These are phyloP conservation scores for Candida insectalens DNA, from an alignment of 805 yeast genomes.

Conservation along the genomic window DNA sequence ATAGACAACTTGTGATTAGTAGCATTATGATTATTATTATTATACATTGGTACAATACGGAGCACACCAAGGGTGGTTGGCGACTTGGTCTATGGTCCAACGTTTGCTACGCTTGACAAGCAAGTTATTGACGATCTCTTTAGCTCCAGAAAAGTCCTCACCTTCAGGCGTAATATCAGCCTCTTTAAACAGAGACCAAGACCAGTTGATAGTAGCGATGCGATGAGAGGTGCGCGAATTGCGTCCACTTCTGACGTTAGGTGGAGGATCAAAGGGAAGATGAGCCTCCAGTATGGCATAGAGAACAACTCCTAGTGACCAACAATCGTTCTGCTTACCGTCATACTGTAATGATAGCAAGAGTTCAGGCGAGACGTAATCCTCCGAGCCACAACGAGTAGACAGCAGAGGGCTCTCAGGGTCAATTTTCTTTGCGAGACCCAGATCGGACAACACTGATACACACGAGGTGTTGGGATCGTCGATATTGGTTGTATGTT, in stretches of 20 bases:
- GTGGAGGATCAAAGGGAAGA: constrained; percentile 87
- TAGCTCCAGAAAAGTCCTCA: constrained; percentile 27
- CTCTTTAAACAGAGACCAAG: constrained; percentile 51
- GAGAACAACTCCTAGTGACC: constrained; percentile 92
- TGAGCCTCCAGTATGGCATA: constrained; percentile 79
- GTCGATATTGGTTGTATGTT: constrained; percentile 1
- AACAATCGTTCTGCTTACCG: constrained; percentile 83
- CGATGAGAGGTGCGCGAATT: constrained; percentile 67
- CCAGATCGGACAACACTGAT: constrained; percentile 76
- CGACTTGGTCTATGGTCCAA: constrained; percentile 24
- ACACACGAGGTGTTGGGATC: constrained; percentile 14
- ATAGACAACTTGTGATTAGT: constrained; percentile 1
- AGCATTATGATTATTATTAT: too few species aligned
- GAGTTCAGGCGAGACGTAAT: constrained; percentile 91
- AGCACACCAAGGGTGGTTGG: constrained; percentile 2
- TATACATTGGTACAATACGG: too few species aligned
- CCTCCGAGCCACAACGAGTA: constrained; percentile 94
- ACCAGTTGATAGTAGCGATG: constrained; percentile 90
- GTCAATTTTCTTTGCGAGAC: constrained; percentile 65
- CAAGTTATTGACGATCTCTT: constrained; percentile 38
- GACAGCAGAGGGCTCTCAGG: constrained; percentile 54
- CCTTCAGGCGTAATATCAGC: constrained; percentile 6
- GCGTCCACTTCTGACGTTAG: constrained; percentile 37
- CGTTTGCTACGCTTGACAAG: constrained; percentile 40
- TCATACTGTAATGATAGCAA: constrained; percentile 86